A percentile compares a stretch with the other conserved stretches of the same genome.
These are phyloP conservation scores for Fomitopsis schrenkii DNA, from an alignment of 1,284 basidiomycete genomes.

Conservation along the genomic window DNA sequence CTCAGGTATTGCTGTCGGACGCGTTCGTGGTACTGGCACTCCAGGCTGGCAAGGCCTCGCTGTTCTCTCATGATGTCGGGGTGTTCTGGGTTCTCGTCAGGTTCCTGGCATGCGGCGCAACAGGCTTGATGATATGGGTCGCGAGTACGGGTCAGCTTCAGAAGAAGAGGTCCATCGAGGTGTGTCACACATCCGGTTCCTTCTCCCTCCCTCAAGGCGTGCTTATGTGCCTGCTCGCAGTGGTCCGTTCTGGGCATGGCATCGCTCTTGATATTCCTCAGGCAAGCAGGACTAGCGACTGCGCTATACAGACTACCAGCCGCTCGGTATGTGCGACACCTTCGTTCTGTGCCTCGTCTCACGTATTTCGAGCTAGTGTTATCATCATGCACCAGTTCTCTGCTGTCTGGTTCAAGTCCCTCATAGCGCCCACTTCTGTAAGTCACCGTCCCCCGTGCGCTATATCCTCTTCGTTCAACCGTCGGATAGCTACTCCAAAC, in stretches of 20 bases:
- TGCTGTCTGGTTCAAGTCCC: conserved; percentile 53
- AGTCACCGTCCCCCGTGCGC: neutral
- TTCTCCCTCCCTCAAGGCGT: neutral
- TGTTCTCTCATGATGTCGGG: conserved; percentile 60
- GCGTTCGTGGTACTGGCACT: conserved; percentile 58
- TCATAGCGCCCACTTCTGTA: conserved; percentile 46
- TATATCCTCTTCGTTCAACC: neutral
- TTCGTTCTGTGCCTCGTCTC: neutral
- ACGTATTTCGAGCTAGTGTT: conserved; percentile 38
- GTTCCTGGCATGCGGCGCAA: conserved; percentile 58
- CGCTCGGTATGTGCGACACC: conserved; percentile 43
- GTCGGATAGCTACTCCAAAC: conserved; percentile 27
- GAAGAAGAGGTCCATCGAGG: conserved; percentile 56
- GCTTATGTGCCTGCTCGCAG: conserved; percentile 29
- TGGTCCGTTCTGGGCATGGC: conserved; percentile 66
- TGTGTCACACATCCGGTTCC: conserved; percentile 17
- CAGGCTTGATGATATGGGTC: conserved; percentile 59
- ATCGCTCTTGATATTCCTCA: conserved; percentile 63
- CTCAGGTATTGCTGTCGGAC: conserved; percentile 55
- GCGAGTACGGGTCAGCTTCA: conserved; percentile 45
- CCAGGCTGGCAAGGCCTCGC: conserved; percentile 59
- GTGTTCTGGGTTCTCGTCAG: conserved; percentile 73
- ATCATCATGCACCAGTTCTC: conserved; percentile 67
- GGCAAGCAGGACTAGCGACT: conserved; percentile 55
- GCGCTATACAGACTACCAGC: conserved; percentile 64